Conservation (phyloP, 331 rosid genomes). For the Spiraea crenata region DNA sequence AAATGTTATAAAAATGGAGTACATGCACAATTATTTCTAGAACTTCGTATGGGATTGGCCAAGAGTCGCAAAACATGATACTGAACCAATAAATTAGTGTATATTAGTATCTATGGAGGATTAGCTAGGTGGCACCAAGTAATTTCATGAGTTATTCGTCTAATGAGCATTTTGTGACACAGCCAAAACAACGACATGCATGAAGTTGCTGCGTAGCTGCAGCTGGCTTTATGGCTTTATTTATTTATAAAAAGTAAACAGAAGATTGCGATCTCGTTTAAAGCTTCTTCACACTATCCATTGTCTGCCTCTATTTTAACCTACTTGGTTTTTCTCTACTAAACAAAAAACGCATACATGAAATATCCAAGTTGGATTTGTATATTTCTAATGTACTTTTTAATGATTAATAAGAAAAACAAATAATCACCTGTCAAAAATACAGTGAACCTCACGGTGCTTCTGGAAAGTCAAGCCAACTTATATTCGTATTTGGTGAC, state of each 20-base stretch:
- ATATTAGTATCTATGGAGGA: too few relatives aligned
- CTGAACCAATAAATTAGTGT: not conserved
- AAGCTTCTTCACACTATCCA: not conserved
- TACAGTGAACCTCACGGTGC: too few relatives aligned
- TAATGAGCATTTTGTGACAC: not conserved
- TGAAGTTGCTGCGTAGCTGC: not conserved
- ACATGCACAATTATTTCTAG: too few relatives aligned
- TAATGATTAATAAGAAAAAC: too few relatives aligned
- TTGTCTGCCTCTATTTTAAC: not conserved
- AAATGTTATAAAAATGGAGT: too few relatives aligned
- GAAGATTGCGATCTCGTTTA: constrained; percentile 7
- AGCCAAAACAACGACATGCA: not conserved
- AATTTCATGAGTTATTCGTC: not conserved
- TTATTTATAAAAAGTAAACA: not conserved
- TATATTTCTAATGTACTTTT: too few relatives aligned
- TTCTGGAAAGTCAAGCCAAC: too few relatives aligned
- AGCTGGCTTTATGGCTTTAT: not conserved
- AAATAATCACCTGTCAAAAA: too few relatives aligned
- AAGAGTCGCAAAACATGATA: not conserved
- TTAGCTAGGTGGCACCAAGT: not conserved
- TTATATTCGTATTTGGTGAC: too few relatives aligned
- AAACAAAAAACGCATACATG: not conserved
- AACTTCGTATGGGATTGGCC: not conserved
- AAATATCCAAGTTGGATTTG: not conserved
- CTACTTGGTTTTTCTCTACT: not conserved